Evolutionary conservation across 2,329 filamentous ascomycete species (phyloP), one percentile per base, ranked within the genome.

Genomic region (Alternaria longipes): DNA sequence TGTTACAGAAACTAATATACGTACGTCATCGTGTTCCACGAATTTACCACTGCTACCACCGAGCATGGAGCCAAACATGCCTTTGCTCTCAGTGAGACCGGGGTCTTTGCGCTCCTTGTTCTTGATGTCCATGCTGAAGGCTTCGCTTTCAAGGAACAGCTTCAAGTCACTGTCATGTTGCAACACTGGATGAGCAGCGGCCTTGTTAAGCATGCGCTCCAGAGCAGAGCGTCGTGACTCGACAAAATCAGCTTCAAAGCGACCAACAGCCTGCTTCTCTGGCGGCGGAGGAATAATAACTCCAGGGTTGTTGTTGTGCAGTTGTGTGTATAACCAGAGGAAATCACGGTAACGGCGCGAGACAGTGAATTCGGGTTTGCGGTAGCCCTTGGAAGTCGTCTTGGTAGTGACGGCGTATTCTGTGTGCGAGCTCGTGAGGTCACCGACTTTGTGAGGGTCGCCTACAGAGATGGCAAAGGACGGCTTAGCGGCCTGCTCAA

Each of bases 191-290:
- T 99, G 95, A 11, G 89, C 87, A 3, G 94, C 93, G 62, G 89
- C 95, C 84, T 97, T 98, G 86, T 97, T 98, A 56, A 97, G 84
- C 95, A 99, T 99, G 77, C 95, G 92, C 81, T 99, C 95, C 60
- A 99, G 82, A 14, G 95, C 95, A 63, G 93, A 91, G 70, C 95
- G 88, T 72, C 95, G 86, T 44, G 92, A 93, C 80, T 99, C 95
- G 64, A 99, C 93, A 80, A 99, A 99, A 78, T 97, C 96, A 68
- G 88, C 92, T 80, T 99, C 94, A 76, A 99, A 99, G 40, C 95
- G 89, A 62, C 94, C 94, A 57, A 99, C 92, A 8, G 94, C 94
- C 81, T 99, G 95, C 83, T 99, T 99, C 82, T 99, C 95, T 1
- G 95, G 95, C 0, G 95, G 95, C 8, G 95, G 94, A 0, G 95